A percentile compares a stretch with the other conserved stretches of the same genome.
Evolutionary conservation across 2,329 filamentous ascomycete species (phyloP).

Genomic region (Scortechinia acanthostroma): DNA sequence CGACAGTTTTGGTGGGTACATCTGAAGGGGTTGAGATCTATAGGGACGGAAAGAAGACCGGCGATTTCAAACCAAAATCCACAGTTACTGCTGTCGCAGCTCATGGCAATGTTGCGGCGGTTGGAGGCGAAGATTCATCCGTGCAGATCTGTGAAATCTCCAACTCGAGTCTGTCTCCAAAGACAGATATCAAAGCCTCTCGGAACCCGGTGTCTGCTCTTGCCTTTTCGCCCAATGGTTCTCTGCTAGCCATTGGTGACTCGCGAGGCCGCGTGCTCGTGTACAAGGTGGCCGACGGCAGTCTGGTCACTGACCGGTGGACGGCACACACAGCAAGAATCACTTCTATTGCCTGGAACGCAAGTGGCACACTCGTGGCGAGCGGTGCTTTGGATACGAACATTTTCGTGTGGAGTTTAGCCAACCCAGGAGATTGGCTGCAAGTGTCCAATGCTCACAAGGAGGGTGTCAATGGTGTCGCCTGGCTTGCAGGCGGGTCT

Average conservation of each 20-base stretch:
- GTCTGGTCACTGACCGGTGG: constrained; percentile 48
- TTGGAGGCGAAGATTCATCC: constrained; percentile 52
- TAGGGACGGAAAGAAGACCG: constrained; percentile 35
- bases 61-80: constrained; percentile 36
- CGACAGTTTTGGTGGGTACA: constrained; percentile 31
- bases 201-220: constrained; percentile 44
- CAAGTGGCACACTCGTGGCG: constrained; percentile 44
- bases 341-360: constrained; percentile 54
- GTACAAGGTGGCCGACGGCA: constrained; percentile 30
- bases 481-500: constrained; percentile 40
- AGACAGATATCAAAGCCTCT: constrained; percentile 42
- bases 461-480: constrained; percentile 59
- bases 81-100: constrained; percentile 35
- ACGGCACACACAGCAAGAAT: constrained; percentile 60
- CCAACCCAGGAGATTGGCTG: constrained; percentile 52
- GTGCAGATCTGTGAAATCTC: constrained; percentile 46
- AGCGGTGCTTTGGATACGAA: constrained; percentile 61
- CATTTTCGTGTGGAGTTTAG: constrained; percentile 59
- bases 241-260: constrained; percentile 51
- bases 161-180: constrained; percentile 25
- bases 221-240: constrained; percentile 48
- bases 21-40: constrained; percentile 17
- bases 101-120: constrained; percentile 14
- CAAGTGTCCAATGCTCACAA: constrained; percentile 60
- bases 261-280: constrained; percentile 56